Evolutionary conservation across 495 filamentous ascomycete species (phyloP).

Genomic region (Mycothermus thermophilus): DNA sequence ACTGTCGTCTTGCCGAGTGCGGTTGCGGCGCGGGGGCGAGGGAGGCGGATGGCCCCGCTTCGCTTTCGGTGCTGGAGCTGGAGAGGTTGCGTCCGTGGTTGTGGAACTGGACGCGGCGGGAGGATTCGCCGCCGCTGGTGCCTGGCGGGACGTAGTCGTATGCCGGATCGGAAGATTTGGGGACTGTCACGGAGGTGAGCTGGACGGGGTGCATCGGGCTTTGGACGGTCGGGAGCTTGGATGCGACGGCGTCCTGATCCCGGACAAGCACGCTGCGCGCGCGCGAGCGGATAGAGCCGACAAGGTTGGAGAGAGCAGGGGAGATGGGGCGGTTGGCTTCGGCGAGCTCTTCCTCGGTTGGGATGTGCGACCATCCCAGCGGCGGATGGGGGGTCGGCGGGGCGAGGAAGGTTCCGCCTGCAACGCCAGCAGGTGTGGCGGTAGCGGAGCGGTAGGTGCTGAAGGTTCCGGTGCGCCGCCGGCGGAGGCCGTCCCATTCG

Average conservation of each 20-base stretch:
- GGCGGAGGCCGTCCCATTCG: constrained; percentile 87
- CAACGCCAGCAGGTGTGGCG: constrained; percentile 20
- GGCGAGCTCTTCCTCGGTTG: constrained; percentile 45
- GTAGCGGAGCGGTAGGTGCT: constrained; percentile 16
- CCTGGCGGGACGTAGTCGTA: constrained; percentile 25
- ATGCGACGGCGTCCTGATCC: too few relatives aligned
- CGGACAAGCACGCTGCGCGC: constrained; percentile 38
- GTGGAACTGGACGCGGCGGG: constrained; percentile 27
- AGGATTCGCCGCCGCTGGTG: constrained; percentile 21
- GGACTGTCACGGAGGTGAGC: constrained; percentile 45
- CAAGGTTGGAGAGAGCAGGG: constrained; percentile 41
- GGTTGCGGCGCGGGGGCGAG: constrained; percentile 36
- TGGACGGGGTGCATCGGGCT: constrained; percentile 46
- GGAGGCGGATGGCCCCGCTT: constrained; percentile 12
- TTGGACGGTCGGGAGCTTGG: constrained; percentile 29
- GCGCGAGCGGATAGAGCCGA: constrained; percentile 45
- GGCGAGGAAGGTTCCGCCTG: constrained; percentile 24
- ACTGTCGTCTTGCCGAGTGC: constrained; percentile 56
- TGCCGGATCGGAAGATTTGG: constrained; percentile 27
- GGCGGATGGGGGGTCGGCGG: constrained; percentile 56
- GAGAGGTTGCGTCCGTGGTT: constrained; percentile 10
- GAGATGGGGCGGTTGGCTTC: constrained; percentile 36
- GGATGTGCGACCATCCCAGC: constrained; percentile 78
- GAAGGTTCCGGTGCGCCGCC: constrained; percentile 52
- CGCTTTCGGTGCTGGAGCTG: constrained; percentile 20